Percentiles rank a stretch among this genome's conserved stretches.
Conservation (phyloP, 2,329 filamentous ascomycete species). For the Fusarium sp. region DNA sequence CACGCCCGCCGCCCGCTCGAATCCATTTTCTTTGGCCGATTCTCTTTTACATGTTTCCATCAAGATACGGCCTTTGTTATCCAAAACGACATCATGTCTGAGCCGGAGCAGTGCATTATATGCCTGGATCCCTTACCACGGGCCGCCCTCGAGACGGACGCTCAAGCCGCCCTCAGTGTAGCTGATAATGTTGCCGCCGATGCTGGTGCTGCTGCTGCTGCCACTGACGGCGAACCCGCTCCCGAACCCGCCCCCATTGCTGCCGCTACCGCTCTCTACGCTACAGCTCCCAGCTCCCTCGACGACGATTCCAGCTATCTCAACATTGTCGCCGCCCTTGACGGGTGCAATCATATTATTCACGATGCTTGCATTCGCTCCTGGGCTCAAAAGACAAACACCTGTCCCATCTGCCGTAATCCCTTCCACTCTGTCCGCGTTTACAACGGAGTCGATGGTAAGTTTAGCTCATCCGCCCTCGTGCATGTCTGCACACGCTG, state of each 20-base stretch:
- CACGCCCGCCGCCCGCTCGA: constrained; percentile 38
- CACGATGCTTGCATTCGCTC: constrained; percentile 93
- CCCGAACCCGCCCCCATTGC: constrained; percentile 29
- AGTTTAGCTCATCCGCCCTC: constrained; percentile 49
- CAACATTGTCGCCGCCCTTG: constrained; percentile 67
- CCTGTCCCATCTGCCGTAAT: constrained; percentile 95
- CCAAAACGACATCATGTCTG: constrained; percentile 60
- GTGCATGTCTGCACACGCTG: constrained; percentile 32
- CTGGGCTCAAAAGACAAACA: constrained; percentile 97
- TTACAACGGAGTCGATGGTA: constrained; percentile 83
- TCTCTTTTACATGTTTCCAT: constrained; percentile 61
- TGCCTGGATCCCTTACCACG: constrained; percentile 71
- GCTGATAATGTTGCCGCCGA: constrained; percentile 36
- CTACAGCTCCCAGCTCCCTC: constrained; percentile 39
- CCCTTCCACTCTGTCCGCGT: constrained; percentile 92
- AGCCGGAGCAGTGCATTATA: constrained; percentile 76
- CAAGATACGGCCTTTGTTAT: constrained; percentile 50
- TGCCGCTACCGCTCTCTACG: constrained; percentile 28
- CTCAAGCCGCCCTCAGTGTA: constrained; percentile 34
- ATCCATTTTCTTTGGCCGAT: constrained; percentile 35
- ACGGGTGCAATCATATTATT: constrained; percentile 89
- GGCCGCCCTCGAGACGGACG: constrained; percentile 39
- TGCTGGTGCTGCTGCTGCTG: constrained; percentile 35
- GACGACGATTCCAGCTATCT: constrained; percentile 50
- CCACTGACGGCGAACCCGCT: constrained; percentile 38